Conservation (phyloP, 257 asterid genomes). For the Fraxinus americana region DNA sequence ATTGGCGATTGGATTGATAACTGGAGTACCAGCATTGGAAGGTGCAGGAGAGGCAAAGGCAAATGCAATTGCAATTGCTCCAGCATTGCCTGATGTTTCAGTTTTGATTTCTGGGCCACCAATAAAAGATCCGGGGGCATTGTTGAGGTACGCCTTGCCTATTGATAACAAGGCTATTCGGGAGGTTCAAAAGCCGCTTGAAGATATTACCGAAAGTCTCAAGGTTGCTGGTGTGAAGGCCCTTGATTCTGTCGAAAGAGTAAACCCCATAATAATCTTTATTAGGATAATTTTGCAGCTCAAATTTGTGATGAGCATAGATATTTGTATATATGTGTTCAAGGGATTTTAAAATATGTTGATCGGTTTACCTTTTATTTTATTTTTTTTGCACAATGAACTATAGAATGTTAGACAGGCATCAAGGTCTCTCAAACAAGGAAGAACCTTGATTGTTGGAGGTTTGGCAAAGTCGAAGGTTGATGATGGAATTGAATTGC, state of each 20-base stretch:
- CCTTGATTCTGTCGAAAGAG: slow-evolving; percentile 90
- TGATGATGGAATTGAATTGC: slow-evolving; percentile 78
- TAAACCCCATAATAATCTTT: slow-evolving; percentile 23
- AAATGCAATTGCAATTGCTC: slow-evolving; percentile 48
- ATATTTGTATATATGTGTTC: not conserved
- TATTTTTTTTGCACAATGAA: slow-evolving; percentile 9
- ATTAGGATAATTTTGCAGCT: slow-evolving; percentile 7
- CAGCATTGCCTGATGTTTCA: slow-evolving; percentile 77
- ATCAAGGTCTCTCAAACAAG: slow-evolving; percentile 77
- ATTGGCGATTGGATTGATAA: slow-evolving; percentile 59
- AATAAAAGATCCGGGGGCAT: slow-evolving; percentile 91
- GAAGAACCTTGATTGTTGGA: slow-evolving; percentile 67
- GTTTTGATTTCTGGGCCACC: slow-evolving; percentile 97
- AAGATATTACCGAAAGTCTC: slow-evolving; percentile 91
- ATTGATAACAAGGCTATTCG: slow-evolving; percentile 90
- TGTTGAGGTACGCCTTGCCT: slow-evolving; percentile 90
- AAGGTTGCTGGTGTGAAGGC: slow-evolving; percentile 83
- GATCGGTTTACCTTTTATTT: slow-evolving; percentile 1
- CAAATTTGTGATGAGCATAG: not conserved
- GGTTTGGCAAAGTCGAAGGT: slow-evolving; percentile 85
- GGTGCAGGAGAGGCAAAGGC: slow-evolving; percentile 51
- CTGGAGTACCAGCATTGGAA: slow-evolving; percentile 56
- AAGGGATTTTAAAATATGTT: slow-evolving; percentile 11
- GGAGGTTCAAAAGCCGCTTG: slow-evolving; percentile 97
- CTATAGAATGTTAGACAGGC: slow-evolving; percentile 88